Conservation (phyloP, 768 basidiomycete species). For the Amanita exitialis region DNA sequence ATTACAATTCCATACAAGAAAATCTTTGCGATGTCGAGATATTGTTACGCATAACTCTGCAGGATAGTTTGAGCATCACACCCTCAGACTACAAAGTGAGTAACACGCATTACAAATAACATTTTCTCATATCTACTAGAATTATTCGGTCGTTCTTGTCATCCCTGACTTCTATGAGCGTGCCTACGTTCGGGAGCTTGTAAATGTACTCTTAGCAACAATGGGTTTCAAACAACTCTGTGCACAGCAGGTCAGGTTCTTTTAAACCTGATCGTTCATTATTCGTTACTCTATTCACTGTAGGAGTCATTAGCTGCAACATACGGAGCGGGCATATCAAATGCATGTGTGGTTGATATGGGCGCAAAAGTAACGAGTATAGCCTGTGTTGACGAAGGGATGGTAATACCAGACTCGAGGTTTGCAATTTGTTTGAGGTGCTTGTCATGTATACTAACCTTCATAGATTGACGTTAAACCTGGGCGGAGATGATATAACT, state of each 20-base stretch:
- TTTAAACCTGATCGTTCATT: not conserved
- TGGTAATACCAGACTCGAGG: constrained; percentile 84
- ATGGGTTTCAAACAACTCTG: constrained; percentile 94
- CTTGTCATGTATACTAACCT: not conserved
- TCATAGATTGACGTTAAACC: constrained; percentile 64
- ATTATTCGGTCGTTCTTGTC: constrained; percentile 79
- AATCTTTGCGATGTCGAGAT: constrained; percentile 71
- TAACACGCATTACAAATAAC: constrained; percentile 1
- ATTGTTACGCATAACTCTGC: constrained; percentile 54
- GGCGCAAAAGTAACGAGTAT: constrained; percentile 80
- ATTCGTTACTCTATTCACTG: not conserved
- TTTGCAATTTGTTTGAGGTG: constrained; percentile 18
- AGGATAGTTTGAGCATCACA: constrained; percentile 47
- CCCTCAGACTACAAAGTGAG: constrained; percentile 50
- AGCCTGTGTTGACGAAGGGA: constrained; percentile 90
- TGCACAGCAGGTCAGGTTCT: constrained; percentile 64
- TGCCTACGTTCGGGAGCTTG: constrained; percentile 69
- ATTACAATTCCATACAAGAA: constrained; percentile 63
- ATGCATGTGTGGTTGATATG: constrained; percentile 93
- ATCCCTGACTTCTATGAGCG: constrained; percentile 91
- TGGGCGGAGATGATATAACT: constrained; percentile 94
- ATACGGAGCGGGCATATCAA: constrained; percentile 91
- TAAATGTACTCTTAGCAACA: constrained; percentile 57
- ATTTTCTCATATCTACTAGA: constrained; percentile 31
- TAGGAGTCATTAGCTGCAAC: constrained; percentile 91